A percentile compares a stretch with the other conserved stretches of the same genome.
These are phyloP conservation scores for Bretschneidera sinensis DNA, from an alignment of 345 rosid genomes.

Conservation along the genomic window DNA sequence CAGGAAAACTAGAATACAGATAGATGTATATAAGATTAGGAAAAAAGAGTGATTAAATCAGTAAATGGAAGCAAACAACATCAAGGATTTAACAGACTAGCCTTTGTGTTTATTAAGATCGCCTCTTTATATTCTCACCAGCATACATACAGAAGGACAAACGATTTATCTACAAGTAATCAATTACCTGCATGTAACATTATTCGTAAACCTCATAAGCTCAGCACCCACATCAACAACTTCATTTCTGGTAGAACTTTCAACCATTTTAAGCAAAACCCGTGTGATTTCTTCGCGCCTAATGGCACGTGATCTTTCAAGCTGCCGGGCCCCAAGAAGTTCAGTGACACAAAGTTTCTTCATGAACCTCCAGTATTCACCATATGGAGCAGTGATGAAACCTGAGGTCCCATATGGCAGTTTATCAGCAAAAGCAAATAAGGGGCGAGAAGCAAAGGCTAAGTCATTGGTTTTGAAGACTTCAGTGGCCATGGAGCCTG, in stretches of 20 bases:
- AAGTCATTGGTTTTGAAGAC: constrained; percentile 26
- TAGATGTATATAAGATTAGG: too few species aligned
- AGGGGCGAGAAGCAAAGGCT: constrained; percentile 15
- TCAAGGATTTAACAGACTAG: too few species aligned
- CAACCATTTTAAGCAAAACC: constrained; percentile 19
- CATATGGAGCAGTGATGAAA: constrained; percentile 30
- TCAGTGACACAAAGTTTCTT: constrained; percentile 37
- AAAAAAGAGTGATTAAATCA: too few species aligned
- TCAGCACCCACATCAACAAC: constrained; percentile 27
- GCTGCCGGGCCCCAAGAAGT: constrained; percentile 26
- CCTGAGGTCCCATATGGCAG: constrained; percentile 23
- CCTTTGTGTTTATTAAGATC: too few species aligned
- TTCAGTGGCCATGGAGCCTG: constrained; percentile 30
- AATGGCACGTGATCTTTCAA: constrained; percentile 20
- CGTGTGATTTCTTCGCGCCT: constrained; percentile 27
- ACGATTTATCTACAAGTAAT: too few species aligned
- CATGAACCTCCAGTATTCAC: constrained; percentile 48
- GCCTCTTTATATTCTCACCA: too few species aligned
- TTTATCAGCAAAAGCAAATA: constrained; percentile 17
- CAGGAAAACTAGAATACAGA: too few species aligned
- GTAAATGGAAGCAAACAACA: too few species aligned
- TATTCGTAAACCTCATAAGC: constrained; percentile 33
- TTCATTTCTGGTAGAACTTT: constrained; percentile 21
- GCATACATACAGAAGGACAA: too few species aligned
- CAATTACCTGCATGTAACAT: constrained; percentile 27